Base-by-base conservation (phyloP, 345 rosid species). In the Anacardium occidentale region DNA sequence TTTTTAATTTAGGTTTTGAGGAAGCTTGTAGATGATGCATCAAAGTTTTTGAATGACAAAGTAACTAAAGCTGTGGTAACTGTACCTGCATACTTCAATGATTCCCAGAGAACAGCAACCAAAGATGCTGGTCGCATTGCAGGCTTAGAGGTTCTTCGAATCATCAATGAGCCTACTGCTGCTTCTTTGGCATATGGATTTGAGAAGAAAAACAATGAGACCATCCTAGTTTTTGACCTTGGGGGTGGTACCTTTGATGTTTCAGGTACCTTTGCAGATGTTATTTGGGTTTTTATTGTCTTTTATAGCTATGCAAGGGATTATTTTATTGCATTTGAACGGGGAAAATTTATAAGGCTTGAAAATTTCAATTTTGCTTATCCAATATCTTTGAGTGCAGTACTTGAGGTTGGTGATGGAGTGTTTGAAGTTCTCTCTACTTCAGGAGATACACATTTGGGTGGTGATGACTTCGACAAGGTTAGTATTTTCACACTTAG, bases 231-330 rank as follows among this genome's bases (percentile, higher is more conserved):
- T 0, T 95, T 95, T 85, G 99, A 95, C 83, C 98, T 94, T 79
- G 98, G 98, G 74, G 98, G 98, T 83, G 99, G 99, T 78, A 95
- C 99, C 24, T 95, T 95, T 74, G 99, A 95, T 77, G 99, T 95
- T 57, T 95, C 99, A 86, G 99, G 99, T 95, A 79, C 40, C 22
- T 11, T 15, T 11, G 62, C 6, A 12, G 48, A 20, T 18, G 24
- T 18, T 20, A 13, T 18, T n/a, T 9, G 7, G 52, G 32, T 29
- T 24, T 12, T 37, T 42, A 9, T 45, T n/a, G 32, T 56, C 32
- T 47, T 32, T 11, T 51, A 32, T 56, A 2, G 34, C 69, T 24
- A 1, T 12, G 0, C 5, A 7, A 13, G 48, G 34, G 32, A 55
- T 13, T 5, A 7, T 37, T 37, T 37, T 37, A 37, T 37, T 37